Conservation (phyloP, 2,329 filamentous ascomycete species). For the Neophaeococcomyces aloes region DNA sequence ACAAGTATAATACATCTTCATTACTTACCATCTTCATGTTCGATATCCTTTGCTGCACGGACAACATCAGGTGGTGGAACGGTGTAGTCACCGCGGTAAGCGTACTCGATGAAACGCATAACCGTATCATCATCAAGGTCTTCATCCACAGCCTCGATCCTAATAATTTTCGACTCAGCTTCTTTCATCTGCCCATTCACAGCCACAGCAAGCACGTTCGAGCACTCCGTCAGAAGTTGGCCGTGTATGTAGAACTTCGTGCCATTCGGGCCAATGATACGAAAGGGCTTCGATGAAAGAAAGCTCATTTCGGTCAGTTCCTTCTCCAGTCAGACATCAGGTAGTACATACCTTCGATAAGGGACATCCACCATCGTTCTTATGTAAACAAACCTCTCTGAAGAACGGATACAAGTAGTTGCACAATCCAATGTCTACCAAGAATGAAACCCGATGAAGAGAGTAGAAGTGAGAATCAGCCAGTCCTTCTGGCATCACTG, state of each 20-base stretch:
- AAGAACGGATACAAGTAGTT: too few species aligned
- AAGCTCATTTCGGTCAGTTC: constrained; percentile 8
- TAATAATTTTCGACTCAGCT: constrained; percentile 8
- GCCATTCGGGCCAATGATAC: constrained; percentile 12
- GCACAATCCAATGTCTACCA: too few species aligned
- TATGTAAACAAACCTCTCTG: too few species aligned
- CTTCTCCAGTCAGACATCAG: too few species aligned
- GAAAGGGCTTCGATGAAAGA: constrained; percentile 15
- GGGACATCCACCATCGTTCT: too few species aligned
- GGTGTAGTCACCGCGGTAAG: constrained; percentile 17
- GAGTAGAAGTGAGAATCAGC: too few species aligned
- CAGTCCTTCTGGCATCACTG: too few species aligned
- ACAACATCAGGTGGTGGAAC: constrained; percentile 5
- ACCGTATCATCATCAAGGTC: constrained; percentile 19
- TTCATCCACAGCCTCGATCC: constrained; percentile 8
- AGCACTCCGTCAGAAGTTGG: constrained; percentile 12
- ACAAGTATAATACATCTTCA: too few species aligned
- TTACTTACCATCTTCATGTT: too few species aligned
- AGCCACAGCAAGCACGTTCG: constrained; percentile 11
- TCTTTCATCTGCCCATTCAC: constrained; percentile 15
- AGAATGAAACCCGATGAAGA: too few species aligned
- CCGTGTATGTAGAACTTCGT: constrained; percentile 16
- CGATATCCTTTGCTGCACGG: not conserved
- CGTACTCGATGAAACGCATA: constrained; percentile 16
- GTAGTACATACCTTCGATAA: too few species aligned